Evolutionary conservation across 345 rosid genomes (phyloP).

Genomic region (Moricandia arvensis): DNA sequence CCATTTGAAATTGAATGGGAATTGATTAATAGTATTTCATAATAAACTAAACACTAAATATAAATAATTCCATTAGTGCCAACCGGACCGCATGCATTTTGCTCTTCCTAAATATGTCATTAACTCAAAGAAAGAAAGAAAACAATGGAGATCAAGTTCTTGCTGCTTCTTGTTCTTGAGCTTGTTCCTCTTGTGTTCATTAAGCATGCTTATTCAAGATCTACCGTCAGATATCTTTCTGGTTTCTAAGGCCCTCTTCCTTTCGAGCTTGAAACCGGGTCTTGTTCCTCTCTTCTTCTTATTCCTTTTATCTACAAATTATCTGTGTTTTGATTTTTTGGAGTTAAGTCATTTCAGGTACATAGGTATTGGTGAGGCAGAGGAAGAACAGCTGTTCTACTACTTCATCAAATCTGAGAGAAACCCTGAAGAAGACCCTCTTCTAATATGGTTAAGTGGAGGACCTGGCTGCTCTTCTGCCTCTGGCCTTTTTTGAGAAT

Average conservation of each 20-base stretch:
- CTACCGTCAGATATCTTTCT: constrained; percentile 40
- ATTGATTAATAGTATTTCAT: too few relatives aligned
- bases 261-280: constrained; percentile 59
- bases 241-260: constrained; percentile 49
- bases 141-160: not conserved
- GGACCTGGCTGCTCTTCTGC: constrained; percentile 46
- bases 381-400: constrained; percentile 33
- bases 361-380: constrained; percentile 33
- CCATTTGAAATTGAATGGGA: not conserved
- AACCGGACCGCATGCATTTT: not conserved
- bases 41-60: not conserved
- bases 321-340: not conserved
- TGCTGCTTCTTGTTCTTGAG: constrained; percentile 5
- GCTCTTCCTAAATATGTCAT: not conserved
- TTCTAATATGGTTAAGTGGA: constrained; percentile 33
- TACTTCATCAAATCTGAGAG: constrained; percentile 39
- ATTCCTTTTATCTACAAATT: not conserved
- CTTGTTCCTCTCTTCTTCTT: not conserved
- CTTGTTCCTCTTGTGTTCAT: not conserved
- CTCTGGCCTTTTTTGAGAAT: constrained; percentile 28
- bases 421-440: constrained; percentile 30
- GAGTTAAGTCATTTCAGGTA: constrained; percentile 24
- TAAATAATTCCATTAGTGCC: not conserved
- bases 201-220: constrained; percentile 21
- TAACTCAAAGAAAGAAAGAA: not conserved